Evolutionary conservation across 1,284 basidiomycete species (phyloP).

Genomic region (Ganoderma resinaceum): DNA sequence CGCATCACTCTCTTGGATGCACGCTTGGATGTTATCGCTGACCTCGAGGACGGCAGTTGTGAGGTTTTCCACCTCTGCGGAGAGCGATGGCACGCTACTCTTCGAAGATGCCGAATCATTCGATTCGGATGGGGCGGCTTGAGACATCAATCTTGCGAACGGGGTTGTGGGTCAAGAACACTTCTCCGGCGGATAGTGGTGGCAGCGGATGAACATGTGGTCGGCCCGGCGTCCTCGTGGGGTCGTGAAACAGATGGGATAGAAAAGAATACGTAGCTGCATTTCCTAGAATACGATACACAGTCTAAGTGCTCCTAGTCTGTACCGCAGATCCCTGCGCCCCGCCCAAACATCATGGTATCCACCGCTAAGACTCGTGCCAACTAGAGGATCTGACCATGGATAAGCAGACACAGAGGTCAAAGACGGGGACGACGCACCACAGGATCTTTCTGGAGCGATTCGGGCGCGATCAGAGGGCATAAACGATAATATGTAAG

Average conservation of each 20-base stretch:
- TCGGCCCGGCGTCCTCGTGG: background rate
- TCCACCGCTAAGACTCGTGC: background rate
- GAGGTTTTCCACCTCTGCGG: slow-evolving; percentile 24
- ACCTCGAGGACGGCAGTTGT: slow-evolving; percentile 23
- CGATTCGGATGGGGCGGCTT: background rate
- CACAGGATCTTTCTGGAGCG: background rate
- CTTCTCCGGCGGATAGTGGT: background rate
- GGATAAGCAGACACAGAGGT: background rate
- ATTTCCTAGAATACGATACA: background rate
- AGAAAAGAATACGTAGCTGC: slow-evolving; percentile 1
- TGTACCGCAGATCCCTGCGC: background rate
- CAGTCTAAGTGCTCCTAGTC: background rate
- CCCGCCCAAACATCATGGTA: background rate
- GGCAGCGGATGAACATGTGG: background rate
- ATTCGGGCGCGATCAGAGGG: background rate
- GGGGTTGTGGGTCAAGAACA: background rate
- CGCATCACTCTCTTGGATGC: slow-evolving; percentile 17
- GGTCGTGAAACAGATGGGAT: background rate
- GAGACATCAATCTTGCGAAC: background rate
- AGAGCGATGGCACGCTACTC: slow-evolving; percentile 11
- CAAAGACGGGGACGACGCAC: background rate
- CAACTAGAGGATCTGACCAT: background rate
- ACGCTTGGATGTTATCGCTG: slow-evolving; percentile 18
- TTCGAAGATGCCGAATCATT: background rate
- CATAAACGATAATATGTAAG: slow-evolving; percentile 25